Evolutionary conservation across 75 land plant genomes (phyloP).

Genomic region (Cunninghamia lanceolata): DNA sequence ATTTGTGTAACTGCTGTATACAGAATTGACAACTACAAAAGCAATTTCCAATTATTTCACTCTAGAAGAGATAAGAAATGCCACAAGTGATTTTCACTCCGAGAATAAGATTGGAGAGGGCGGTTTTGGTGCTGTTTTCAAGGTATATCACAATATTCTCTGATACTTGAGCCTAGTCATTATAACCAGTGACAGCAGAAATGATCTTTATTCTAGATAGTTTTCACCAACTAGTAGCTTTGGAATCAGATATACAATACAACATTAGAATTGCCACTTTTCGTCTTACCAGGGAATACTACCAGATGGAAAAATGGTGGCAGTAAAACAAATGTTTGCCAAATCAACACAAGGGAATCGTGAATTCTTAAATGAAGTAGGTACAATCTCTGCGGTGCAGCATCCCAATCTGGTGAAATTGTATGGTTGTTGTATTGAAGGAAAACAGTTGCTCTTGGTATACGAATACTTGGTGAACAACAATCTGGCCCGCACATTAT

Average conservation of each 20-base stretch:
- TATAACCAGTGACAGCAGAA: background rate
- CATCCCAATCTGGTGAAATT: conserved; percentile 26
- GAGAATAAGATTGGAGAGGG: conserved; percentile 28
- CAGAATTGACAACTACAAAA: background rate
- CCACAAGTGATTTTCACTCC: conserved; percentile 9
- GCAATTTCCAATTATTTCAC: background rate
- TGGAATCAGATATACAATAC: background rate
- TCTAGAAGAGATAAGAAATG: conserved; percentile 1
- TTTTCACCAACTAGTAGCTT: background rate
- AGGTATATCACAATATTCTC: conserved; percentile 7
- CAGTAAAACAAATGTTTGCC: conserved; percentile 16
- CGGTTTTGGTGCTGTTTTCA: conserved; percentile 34
- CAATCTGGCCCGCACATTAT: conserved; percentile 10
- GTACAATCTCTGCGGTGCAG: conserved; percentile 17
- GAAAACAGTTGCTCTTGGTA: conserved; percentile 22
- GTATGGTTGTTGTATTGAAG: conserved; percentile 19
- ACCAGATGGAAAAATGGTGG: conserved; percentile 14
- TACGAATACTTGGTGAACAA: conserved; percentile 29
- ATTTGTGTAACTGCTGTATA: background rate
- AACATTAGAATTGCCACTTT: background rate
- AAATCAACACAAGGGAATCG: conserved; percentile 12
- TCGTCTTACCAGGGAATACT: background rate
- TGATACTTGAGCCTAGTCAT: background rate
- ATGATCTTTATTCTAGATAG: background rate
- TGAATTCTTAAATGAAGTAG: conserved; percentile 28